phyloP scores from a whole-genome alignment of 495 filamentous ascomycete genomes.

The Sabuloglossum arenarium region DNA sequence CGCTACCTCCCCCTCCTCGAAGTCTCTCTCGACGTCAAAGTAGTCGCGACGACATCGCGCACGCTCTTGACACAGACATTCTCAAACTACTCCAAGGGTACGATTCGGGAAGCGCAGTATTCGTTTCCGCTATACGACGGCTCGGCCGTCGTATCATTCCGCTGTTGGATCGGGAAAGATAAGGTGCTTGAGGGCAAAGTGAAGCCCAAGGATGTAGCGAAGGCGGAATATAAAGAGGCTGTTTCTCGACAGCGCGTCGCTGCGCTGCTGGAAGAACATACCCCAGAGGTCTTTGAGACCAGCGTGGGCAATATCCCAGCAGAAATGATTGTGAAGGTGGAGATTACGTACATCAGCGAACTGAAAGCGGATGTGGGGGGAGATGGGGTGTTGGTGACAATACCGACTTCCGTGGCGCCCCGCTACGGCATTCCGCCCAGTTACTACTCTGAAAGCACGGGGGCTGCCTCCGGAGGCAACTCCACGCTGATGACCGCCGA shows the following conservation, averaged over 20 bases:
- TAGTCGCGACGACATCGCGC: neutral
- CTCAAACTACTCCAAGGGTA: neutral
- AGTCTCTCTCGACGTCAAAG: slow-evolving; percentile 3
- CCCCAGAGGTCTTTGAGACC: slow-evolving; percentile 14
- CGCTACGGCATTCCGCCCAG: slow-evolving; percentile 10
- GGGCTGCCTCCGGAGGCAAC: neutral
- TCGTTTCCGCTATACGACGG: slow-evolving; percentile 12
- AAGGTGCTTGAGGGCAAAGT: neutral
- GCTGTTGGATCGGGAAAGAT: slow-evolving; percentile 9
- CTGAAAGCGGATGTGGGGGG: slow-evolving; percentile 10
- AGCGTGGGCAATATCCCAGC: slow-evolving; percentile 13
- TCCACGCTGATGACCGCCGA: too few species aligned
- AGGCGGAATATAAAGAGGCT: slow-evolving; percentile 1
- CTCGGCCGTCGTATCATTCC: slow-evolving; percentile 9
- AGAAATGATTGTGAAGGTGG: slow-evolving; percentile 8
- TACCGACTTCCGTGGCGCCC: slow-evolving; percentile 14
- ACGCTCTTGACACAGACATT: slow-evolving; percentile 2
- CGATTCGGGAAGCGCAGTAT: slow-evolving; percentile 5
- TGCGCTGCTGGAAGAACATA: slow-evolving; percentile 12
- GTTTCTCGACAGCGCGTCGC: slow-evolving; percentile 7
- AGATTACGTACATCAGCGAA: slow-evolving; percentile 2
- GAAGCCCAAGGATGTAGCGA: too few species aligned
- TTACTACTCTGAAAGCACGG: too few species aligned
- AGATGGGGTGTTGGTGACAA: slow-evolving; percentile 9
- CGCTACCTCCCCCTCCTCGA: slow-evolving; percentile 1